Evolutionary conservation across 1,284 basidiomycete species (phyloP).

Genomic region (Cutaneotrichosporon cutaneum): DNA sequence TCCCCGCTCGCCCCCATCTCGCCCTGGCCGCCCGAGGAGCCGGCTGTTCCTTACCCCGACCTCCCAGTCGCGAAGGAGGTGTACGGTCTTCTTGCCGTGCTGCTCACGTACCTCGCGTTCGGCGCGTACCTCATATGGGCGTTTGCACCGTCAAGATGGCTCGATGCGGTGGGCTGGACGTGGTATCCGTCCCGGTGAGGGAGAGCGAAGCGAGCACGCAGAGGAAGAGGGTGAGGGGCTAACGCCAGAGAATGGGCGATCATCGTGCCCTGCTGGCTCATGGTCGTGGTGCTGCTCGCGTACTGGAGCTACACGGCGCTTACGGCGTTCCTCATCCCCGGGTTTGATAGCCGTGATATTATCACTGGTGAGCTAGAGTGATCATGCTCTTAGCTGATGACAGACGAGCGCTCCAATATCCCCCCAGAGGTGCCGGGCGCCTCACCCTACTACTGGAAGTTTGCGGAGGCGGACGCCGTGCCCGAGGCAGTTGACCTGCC

Average conservation of each 20-base stretch:
- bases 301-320: constrained; percentile 76
- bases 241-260: constrained; percentile 74
- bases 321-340: constrained; percentile 68
- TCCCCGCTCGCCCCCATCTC: constrained; percentile 60
- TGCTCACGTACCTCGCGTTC: constrained; percentile 71
- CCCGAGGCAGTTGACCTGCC: constrained; percentile 76
- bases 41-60: constrained; percentile 53
- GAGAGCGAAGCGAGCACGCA: neutral
- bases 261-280: constrained; percentile 75
- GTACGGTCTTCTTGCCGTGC: constrained; percentile 82
- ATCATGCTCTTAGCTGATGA: neutral
- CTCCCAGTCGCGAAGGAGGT: constrained; percentile 60
- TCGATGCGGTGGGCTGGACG: constrained; percentile 64
- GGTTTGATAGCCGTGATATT: constrained; percentile 64
- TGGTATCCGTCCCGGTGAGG: constrained; percentile 85
- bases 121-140: constrained; percentile 69
- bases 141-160: constrained; percentile 58
- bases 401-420: constrained; percentile 17
- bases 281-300: constrained; percentile 69
- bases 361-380: constrained; percentile 60
- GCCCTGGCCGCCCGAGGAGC: constrained; percentile 59
- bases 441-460: constrained; percentile 34
- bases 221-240: too few species aligned
- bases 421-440: neutral
- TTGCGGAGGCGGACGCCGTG: constrained; percentile 54